These are phyloP conservation scores for Bacidia rubella DNA, from an alignment of 495 filamentous ascomycete species.

Conservation along the genomic window DNA sequence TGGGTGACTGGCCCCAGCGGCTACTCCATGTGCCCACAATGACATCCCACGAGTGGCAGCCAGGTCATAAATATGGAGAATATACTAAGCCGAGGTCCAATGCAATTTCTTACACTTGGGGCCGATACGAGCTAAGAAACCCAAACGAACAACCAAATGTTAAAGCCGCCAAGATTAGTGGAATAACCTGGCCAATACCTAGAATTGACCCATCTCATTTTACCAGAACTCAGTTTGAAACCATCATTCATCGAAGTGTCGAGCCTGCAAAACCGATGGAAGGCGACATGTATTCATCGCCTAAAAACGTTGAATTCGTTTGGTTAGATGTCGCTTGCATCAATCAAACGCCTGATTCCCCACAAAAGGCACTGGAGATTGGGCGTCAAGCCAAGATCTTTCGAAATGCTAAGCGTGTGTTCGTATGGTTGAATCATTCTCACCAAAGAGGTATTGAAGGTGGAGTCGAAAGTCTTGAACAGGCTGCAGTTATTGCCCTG, in stretches of 20 bases:
- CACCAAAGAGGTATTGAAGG: background rate
- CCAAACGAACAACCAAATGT: background rate
- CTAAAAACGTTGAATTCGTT: background rate
- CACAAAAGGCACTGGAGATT: constrained; percentile 1
- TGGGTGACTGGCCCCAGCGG: background rate
- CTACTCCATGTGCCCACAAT: background rate
- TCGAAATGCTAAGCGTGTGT: constrained; percentile 3
- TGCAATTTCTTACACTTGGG: constrained; percentile 1
- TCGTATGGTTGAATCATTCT: constrained; percentile 6
- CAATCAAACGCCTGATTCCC: background rate
- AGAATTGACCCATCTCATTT: background rate
- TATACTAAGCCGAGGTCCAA: background rate
- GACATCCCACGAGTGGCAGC: background rate
- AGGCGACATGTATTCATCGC: no score
- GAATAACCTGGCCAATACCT: background rate
- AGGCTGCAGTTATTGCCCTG: background rate
- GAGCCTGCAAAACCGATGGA: no score
- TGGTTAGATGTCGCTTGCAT: constrained; percentile 13
- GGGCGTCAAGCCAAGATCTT: constrained; percentile 11
- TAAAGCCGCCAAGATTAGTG: background rate
- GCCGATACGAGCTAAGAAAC: background rate
- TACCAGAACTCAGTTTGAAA: background rate
- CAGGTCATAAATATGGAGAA: background rate
- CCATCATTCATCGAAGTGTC: background rate
- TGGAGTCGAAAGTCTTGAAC: no score